Conservation (phyloP, 805 yeast genomes). For the Crinitomyces ghanaensis region DNA sequence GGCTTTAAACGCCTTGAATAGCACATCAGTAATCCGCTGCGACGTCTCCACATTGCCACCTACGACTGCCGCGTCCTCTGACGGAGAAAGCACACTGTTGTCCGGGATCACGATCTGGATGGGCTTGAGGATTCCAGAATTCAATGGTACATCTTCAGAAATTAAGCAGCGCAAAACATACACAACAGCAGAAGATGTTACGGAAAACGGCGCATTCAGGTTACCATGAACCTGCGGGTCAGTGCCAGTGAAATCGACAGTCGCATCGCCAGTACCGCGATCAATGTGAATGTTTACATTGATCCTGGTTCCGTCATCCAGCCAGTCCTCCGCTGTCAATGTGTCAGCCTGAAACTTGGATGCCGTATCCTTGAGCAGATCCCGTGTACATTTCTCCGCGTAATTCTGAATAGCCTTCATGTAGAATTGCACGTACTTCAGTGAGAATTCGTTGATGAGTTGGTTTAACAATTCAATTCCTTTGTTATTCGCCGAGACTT, state of each 20-base stretch:
- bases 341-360: slow-evolving; percentile 25
- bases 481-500: slow-evolving; percentile 77
- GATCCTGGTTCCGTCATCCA: slow-evolving; percentile 28
- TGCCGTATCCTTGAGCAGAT: slow-evolving; percentile 36
- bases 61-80: slow-evolving; percentile 81
- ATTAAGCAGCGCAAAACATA: slow-evolving; percentile 81
- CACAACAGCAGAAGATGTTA: slow-evolving; percentile 77
- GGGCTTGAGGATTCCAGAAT: slow-evolving; percentile 85
- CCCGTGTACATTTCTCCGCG: slow-evolving; percentile 62
- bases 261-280: slow-evolving; percentile 43
- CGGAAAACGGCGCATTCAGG: slow-evolving; percentile 85
- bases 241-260: slow-evolving; percentile 77
- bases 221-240: slow-evolving; percentile 84
- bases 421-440: slow-evolving; percentile 49
- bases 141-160: slow-evolving; percentile 78
- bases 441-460: slow-evolving; percentile 52
- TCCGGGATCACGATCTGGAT: slow-evolving; percentile 55
- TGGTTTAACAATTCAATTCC: slow-evolving; percentile 58
- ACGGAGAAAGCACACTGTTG: slow-evolving; percentile 59
- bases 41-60: slow-evolving; percentile 94
- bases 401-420: slow-evolving; percentile 76
- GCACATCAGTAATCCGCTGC: slow-evolving; percentile 83
- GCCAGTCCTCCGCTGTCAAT: slow-evolving; percentile 20
- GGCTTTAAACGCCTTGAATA: slow-evolving; percentile 73
- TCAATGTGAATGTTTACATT: slow-evolving; percentile 30